phyloP scores from a whole-genome alignment of 371 early-diverging fungal genomes.

The Mucor plumbeus region DNA sequence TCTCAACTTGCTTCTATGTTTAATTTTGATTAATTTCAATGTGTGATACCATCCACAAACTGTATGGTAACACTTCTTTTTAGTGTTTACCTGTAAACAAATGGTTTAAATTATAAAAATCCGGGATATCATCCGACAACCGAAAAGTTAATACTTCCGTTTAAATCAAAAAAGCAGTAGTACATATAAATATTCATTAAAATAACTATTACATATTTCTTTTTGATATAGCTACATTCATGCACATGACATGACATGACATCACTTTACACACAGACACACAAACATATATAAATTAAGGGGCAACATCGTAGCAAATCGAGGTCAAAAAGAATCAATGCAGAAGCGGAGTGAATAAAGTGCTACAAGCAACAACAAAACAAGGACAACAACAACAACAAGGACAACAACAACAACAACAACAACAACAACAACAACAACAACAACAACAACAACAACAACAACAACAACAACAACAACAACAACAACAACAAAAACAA shows the following conservation, averaged over 20 bases:
- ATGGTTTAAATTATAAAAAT: neutral
- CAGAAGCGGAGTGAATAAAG: conserved; percentile 1
- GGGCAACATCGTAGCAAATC: neutral
- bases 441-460: too few relatives aligned
- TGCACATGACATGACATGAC: neutral
- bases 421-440: too few relatives aligned
- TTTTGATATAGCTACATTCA: neutral
- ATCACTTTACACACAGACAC: neutral
- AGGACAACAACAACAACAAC: neutral
- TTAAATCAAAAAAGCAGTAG: too few relatives aligned
- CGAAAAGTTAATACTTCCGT: neutral
- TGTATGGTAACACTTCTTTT: conserved; percentile 7
- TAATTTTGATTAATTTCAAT: neutral
- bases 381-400: neutral
- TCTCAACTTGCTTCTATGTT: neutral
- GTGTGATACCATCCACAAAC: conserved; percentile 5
- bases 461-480: too few relatives aligned
- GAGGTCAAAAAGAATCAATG: neutral
- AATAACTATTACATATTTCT: neutral
- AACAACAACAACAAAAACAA: too few relatives aligned
- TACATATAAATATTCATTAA: neutral
- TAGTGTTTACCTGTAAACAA: conserved; percentile 3
- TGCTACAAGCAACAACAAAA: neutral
- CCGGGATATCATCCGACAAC: conserved; percentile 19
- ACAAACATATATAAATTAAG: neutral